Evolutionary conservation across 2,329 filamentous ascomycete genomes (phyloP), one percentile per base, ranked within the genome.

Genomic region (Periconia sp.): DNA sequence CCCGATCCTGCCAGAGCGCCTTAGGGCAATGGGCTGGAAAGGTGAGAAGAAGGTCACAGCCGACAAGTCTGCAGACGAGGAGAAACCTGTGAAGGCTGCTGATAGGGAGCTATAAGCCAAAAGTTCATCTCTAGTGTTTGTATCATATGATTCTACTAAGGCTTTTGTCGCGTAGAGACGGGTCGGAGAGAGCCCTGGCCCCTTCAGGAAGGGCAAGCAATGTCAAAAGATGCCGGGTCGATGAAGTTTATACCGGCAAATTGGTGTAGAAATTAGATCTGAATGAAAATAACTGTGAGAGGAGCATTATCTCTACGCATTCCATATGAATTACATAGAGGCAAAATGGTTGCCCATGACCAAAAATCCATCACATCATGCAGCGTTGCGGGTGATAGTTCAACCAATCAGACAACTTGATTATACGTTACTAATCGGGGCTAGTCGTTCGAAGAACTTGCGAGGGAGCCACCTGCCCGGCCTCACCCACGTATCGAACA

Each of bases 1-100:
- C 74, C 94, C 94, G 1, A 96, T 97, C 56, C 78, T 99, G 56
- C 88, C 92, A 1, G 95, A 99, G 80, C 85, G 94, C 62, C 79
- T 99, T 61, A 89, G 88, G 71, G 94, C 92, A 1, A 81, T 99
- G 48, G 86, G 89, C 54, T 99, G 92, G 92, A 85, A 86, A 65
- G 84, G 89, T 48, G 78, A 80, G 47, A 76, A 77, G 57, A 82
- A 81, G 63, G 70, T 78, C 15, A 63, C 73, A 23, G 73, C 74
- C 41, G 63, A 65, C 46, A 79, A 82, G 72, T 63, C 66, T 21
- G 72, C 77, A 57, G 80, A 82, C 51, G 76, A 75, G 47, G 74
- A 82, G 37, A 80, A 80, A 63, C 81, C 84, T 22, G 78, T 84
- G 50, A 88, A 86, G 72, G 84, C 88, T 34, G 83, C 82, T 29